Evolutionary conservation across 371 early-diverging fungal species (phyloP).

Genomic region (Mortierella sp.): DNA sequence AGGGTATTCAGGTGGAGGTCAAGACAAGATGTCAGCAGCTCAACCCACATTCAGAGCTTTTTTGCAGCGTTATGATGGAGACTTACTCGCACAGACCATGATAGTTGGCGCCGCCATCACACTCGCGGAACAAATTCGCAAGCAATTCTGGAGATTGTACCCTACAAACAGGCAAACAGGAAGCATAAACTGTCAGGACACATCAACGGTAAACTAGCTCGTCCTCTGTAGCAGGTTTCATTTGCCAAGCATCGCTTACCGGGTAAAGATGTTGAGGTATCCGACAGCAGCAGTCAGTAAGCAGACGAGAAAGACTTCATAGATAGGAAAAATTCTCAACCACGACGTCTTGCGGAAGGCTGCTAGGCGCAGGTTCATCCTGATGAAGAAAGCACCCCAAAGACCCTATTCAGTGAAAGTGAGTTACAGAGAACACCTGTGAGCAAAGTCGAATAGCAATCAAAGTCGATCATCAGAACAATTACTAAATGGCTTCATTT

Average conservation of each 20-base stretch:
- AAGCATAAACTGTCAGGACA: background rate
- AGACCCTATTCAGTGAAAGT: conserved; percentile 70
- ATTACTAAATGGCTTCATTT: background rate
- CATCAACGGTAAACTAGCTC: background rate
- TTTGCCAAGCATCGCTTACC: conserved; percentile 42
- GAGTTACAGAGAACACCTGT: background rate
- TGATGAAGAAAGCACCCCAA: conserved; percentile 89
- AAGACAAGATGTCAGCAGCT: no score
- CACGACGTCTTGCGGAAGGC: conserved; percentile 73
- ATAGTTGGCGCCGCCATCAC: conserved; percentile 55
- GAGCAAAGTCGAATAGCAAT: background rate
- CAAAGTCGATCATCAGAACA: background rate
- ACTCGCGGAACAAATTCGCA: conserved; percentile 77
- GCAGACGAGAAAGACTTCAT: conserved; percentile 80
- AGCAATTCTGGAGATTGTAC: conserved; percentile 75
- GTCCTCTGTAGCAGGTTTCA: background rate
- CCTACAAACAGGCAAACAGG: conserved; percentile 25
- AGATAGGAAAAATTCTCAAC: conserved; percentile 71
- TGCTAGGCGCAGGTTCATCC: conserved; percentile 77
- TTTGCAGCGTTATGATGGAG: no score
- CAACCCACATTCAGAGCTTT: no score
- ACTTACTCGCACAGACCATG: conserved; percentile 59
- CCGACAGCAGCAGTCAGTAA: conserved; percentile 79
- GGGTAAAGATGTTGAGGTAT: conserved; percentile 83
- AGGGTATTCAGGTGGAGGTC: background rate